Evolutionary conservation across 2,329 filamentous ascomycete genomes (phyloP).

Genomic region (Trichophaea hybrida): DNA sequence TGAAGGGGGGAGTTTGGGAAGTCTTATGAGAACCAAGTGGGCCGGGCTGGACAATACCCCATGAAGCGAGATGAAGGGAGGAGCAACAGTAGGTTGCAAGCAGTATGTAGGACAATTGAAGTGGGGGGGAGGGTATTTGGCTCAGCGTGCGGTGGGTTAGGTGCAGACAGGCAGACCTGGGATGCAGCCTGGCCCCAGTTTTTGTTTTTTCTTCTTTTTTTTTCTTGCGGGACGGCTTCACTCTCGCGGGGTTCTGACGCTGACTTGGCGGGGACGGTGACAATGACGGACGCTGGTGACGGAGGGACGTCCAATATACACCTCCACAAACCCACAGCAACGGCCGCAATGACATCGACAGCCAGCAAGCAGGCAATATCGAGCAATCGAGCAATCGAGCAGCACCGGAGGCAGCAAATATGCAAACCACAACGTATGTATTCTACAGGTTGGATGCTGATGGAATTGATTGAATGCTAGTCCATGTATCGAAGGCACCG

Average conservation of each 20-base stretch:
- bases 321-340: conserved; percentile 9
- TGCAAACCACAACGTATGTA: conserved; percentile 20
- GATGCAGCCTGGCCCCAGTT: neutral
- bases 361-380: no score
- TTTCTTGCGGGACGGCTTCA: neutral
- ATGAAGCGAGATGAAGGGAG: conserved; percentile 21
- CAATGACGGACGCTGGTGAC: neutral
- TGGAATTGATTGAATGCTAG: no score
- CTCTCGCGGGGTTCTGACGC: neutral
- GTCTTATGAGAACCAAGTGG: conserved; percentile 3
- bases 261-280: neutral
- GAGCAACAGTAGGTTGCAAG: conserved; percentile 32
- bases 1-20: conserved; percentile 8
- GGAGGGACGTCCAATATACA: conserved; percentile 12
- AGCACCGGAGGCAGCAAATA: conserved; percentile 7
- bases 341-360: no score
- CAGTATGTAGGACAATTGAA: conserved; percentile 26
- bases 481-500: no score
- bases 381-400: no score
- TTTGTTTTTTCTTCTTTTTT: conserved; percentile 2
- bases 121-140: neutral
- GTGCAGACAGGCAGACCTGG: neutral
- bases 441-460: neutral
- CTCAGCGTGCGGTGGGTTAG: neutral
- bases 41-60: conserved; percentile 17